A percentile compares a stretch with the other conserved stretches of the same genome.
Evolutionary conservation across 805 yeast species (phyloP).

Genomic region (Kazachstania taianensis): DNA sequence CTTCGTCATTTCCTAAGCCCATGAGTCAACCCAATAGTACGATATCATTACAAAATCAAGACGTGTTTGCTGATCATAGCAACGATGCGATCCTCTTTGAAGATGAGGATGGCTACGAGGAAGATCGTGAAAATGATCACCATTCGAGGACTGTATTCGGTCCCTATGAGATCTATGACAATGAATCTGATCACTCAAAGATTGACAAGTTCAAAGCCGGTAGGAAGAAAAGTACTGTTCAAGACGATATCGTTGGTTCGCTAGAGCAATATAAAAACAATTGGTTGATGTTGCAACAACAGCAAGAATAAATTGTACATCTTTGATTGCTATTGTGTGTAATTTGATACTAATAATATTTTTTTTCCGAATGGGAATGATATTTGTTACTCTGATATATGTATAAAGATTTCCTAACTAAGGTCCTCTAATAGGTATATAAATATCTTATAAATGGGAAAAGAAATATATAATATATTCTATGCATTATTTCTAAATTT

Average conservation of each 20-base stretch:
- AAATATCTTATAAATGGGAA: background rate
- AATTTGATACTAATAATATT: too few relatives aligned
- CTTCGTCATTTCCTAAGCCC: conserved; percentile 5
- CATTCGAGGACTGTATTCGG: conserved; percentile 10
- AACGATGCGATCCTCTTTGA: conserved; percentile 26
- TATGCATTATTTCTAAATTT: too few relatives aligned
- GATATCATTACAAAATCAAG: conserved; percentile 21
- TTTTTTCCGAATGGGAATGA: too few relatives aligned
- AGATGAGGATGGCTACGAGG: conserved; percentile 20
- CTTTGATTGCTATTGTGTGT: too few relatives aligned
- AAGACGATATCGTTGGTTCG: conserved; percentile 28
- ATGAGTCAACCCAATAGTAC: conserved; percentile 19
- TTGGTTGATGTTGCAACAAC: conserved; percentile 30
- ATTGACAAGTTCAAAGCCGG: conserved; percentile 7
- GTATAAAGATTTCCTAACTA: too few relatives aligned
- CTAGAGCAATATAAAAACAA: conserved; percentile 30
- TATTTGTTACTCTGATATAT: too few relatives aligned
- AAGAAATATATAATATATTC: background rate
- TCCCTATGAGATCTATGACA: conserved; percentile 13
- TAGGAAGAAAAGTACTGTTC: conserved; percentile 24
- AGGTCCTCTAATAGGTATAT: too few relatives aligned
- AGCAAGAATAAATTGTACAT: conserved; percentile 20
- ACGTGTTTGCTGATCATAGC: conserved; percentile 22
- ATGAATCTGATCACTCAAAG: conserved; percentile 5
- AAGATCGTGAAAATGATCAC: conserved; percentile 16